A percentile compares a stretch with the other conserved stretches of the same genome.
phyloP scores from a whole-genome alignment of 768 basidiomycete genomes.

The Boletales sp. region DNA sequence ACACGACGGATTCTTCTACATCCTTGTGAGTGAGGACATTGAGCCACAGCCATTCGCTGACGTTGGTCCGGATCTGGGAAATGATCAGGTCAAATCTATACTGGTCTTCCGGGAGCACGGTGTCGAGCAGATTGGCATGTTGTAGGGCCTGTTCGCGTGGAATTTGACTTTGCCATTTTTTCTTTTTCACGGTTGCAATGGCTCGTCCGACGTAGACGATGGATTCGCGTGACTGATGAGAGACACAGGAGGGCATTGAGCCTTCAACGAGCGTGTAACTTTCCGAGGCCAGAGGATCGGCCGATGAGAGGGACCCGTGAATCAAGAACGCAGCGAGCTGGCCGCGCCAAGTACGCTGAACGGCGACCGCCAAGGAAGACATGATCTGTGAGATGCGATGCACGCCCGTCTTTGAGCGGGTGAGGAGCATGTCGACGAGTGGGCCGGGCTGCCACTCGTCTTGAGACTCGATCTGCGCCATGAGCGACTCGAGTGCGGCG shows the following conservation, averaged over 20 bases:
- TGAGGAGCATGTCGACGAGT: conserved; percentile 74
- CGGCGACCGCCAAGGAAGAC: conserved; percentile 63
- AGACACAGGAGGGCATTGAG: conserved; percentile 73
- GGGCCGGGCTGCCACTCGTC: conserved; percentile 63
- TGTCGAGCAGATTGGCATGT: conserved; percentile 62
- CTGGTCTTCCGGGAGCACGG: conserved; percentile 69
- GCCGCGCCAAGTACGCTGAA: conserved; percentile 79
- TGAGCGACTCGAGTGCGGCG: conserved; percentile 60
- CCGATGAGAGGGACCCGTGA: conserved; percentile 61
- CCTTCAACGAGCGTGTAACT: conserved; percentile 58
- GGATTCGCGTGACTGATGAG: conserved; percentile 68
- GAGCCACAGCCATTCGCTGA: conserved; percentile 93
- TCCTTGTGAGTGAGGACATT: conserved; percentile 83
- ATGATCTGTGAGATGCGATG: conserved; percentile 72
- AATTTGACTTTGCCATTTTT: conserved; percentile 74
- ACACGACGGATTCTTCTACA: conserved; percentile 80
- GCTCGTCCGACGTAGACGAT: conserved; percentile 87
- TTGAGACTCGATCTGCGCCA: conserved; percentile 57
- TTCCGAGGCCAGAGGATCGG: conserved; percentile 66
- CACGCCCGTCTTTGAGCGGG: conserved; percentile 73
- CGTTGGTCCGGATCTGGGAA: conserved; percentile 65
- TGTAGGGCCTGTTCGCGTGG: conserved; percentile 62
- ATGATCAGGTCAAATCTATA: conserved; percentile 75
- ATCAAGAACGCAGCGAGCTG: conserved; percentile 82
- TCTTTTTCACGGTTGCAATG: conserved; percentile 76